Conservation (phyloP, 257 asterid genomes). For the Buddleja alternifolia region DNA sequence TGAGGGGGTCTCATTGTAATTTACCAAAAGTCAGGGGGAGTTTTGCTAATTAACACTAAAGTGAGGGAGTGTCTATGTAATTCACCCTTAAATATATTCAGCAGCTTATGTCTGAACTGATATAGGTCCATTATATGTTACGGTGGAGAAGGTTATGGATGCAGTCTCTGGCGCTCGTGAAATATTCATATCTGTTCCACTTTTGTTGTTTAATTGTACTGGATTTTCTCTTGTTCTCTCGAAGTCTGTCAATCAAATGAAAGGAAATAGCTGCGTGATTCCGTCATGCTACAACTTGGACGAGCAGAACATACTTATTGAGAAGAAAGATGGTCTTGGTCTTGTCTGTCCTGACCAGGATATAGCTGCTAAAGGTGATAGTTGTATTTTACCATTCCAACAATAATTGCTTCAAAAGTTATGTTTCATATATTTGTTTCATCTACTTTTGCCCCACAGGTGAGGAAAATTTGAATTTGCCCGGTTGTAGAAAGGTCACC, state of each 20-base stretch:
- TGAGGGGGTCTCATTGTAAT: too few species aligned
- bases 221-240: conserved; percentile 84
- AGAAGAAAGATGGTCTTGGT: conserved; percentile 75
- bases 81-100: too few species aligned
- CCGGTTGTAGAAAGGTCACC: conserved; percentile 49
- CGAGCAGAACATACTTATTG: conserved; percentile 50
- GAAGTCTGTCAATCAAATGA: conserved; percentile 56
- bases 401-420: conserved; percentile 32
- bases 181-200: conserved; percentile 76
- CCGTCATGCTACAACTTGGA: conserved; percentile 84
- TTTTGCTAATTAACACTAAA: too few species aligned
- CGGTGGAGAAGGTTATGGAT: conserved; percentile 90
- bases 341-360: conserved; percentile 59
- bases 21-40: too few species aligned
- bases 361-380: conserved; percentile 47
- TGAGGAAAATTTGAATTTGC: conserved; percentile 44
- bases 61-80: too few species aligned
- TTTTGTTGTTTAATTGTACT: conserved; percentile 85
- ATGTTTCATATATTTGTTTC: conserved; percentile 28
- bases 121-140: conserved; percentile 77
- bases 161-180: conserved; percentile 97
- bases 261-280: conserved; percentile 64
- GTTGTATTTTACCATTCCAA: conserved; percentile 29
- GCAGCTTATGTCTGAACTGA: conserved; percentile 27
- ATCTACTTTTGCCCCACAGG: conserved; percentile 39